phyloP scores from a whole-genome alignment of 345 rosid genomes.

The Kandelia obovata region DNA sequence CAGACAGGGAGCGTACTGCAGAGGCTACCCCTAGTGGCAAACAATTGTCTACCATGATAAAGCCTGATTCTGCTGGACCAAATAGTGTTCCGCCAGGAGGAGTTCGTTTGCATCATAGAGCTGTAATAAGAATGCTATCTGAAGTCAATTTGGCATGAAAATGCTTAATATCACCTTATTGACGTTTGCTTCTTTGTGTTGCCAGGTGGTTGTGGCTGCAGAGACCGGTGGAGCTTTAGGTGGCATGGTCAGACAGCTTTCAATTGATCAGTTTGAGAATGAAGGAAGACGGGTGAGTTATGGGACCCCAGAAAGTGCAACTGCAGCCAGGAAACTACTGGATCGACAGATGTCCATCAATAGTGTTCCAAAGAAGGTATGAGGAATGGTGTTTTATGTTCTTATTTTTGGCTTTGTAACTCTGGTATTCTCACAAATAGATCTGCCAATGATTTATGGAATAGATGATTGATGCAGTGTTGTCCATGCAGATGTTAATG shows the following conservation, averaged over 20 bases:
- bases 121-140: constrained; percentile 37
- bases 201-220: constrained; percentile 93
- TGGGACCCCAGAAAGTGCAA: constrained; percentile 91
- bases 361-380: constrained; percentile 94
- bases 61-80: constrained; percentile 65
- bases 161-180: constrained; percentile 8
- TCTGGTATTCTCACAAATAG: background rate
- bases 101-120: constrained; percentile 93
- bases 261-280: constrained; percentile 95
- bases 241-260: constrained; percentile 95
- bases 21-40: constrained; percentile 98
- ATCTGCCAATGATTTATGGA: background rate
- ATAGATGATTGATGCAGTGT: too few relatives aligned
- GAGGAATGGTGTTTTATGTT: constrained; percentile 1
- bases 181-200: constrained; percentile 19
- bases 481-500: too few relatives aligned
- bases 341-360: constrained; percentile 95
- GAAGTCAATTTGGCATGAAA: constrained; percentile 3
- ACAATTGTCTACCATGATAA: constrained; percentile 59
- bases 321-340: constrained; percentile 91
- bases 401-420: background rate
- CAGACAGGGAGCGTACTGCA: constrained; percentile 78
- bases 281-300: constrained; percentile 96
- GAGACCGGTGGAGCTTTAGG: constrained; percentile 98
- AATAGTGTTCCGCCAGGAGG: constrained; percentile 66